A percentile compares a stretch with the other conserved stretches of the same genome.
phyloP scores from a whole-genome alignment of 345 rosid genomes.

The Pugionium dolabratum region DNA sequence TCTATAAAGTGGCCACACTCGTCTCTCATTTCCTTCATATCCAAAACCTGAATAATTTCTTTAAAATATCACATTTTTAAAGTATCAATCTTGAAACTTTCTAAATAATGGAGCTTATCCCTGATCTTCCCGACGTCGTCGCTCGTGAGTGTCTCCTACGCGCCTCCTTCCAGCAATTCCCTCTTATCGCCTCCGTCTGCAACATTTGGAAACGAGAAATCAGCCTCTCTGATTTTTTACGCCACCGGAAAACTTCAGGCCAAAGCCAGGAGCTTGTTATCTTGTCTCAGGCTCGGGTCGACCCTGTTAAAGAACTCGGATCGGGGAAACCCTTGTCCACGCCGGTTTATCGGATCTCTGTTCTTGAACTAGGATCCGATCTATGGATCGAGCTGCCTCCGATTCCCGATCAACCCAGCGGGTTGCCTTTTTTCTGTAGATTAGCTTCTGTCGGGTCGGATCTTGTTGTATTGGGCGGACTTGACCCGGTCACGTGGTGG shows the following conservation, averaged over 20 bases:
- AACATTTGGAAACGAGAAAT: conserved; percentile 62
- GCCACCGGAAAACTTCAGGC: conserved; percentile 38
- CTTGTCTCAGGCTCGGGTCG: conserved; percentile 57
- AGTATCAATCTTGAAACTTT: not conserved
- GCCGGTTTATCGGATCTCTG: conserved; percentile 48
- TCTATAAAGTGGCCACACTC: conserved; percentile 41
- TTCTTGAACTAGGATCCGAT: conserved; percentile 57
- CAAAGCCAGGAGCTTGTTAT: conserved; percentile 53
- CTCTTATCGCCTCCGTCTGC: conserved; percentile 49
- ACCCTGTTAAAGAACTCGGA: conserved; percentile 27
- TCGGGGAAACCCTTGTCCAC: conserved; percentile 35
- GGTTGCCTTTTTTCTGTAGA: conserved; percentile 70
- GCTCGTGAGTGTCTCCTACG: conserved; percentile 65
- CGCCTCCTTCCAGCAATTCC: conserved; percentile 42
- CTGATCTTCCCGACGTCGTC: conserved; percentile 56
- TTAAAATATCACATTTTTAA: no score
- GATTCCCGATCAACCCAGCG: conserved; percentile 44
- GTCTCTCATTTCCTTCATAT: conserved; percentile 19
- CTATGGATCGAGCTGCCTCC: conserved; percentile 61
- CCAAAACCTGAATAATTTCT: not conserved
- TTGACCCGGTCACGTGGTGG: conserved; percentile 67
- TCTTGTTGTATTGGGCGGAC: conserved; percentile 72
- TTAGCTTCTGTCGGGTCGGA: conserved; percentile 59
- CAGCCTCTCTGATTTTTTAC: conserved; percentile 49
- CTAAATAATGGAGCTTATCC: conserved; percentile 57